Percentiles rank a stretch among this genome's conserved stretches.
phyloP scores from a whole-genome alignment of 2,329 filamentous ascomycete species.

The Dactylellina cionopaga region DNA sequence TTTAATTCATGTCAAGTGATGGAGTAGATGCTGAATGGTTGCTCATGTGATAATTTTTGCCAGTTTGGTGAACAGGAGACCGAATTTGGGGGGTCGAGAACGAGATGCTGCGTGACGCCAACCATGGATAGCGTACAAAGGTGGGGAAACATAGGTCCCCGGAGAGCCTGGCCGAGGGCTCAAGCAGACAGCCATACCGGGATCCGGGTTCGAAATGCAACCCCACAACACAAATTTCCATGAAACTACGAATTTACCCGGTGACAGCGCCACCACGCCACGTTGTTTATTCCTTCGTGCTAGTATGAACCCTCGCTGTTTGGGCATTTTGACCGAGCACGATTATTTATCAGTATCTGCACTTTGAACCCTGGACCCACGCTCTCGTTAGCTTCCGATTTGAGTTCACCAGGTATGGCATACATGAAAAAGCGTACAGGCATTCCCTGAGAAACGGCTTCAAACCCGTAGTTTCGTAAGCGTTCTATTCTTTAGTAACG shows the following conservation, averaged over 20 bases:
- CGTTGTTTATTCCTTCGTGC: not conserved
- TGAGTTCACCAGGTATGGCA: not conserved
- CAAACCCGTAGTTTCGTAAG: too few relatives aligned
- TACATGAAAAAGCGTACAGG: not conserved
- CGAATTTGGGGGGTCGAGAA: not conserved
- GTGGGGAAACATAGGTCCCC: slow-evolving; percentile 18
- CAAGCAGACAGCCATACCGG: slow-evolving; percentile 11
- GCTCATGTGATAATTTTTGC: not conserved
- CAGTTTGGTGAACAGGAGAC: not conserved
- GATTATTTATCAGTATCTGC: too few relatives aligned
- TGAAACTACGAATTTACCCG: not conserved
- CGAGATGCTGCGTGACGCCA: slow-evolving; percentile 24
- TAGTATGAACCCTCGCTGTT: not conserved
- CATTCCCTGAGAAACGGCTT: not conserved
- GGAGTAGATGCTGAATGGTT: not conserved
- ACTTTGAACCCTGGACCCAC: too few relatives aligned
- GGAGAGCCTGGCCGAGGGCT: not conserved
- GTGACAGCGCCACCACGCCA: slow-evolving; percentile 4
- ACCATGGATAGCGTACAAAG: not conserved
- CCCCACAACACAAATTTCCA: slow-evolving; percentile 33
- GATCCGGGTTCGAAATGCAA: slow-evolving; percentile 32
- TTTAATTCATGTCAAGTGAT: not conserved
- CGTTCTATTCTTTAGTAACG: too few relatives aligned
- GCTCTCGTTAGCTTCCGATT: not conserved
- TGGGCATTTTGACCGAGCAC: too few relatives aligned